Base-by-base conservation (phyloP, 352 stramenopile species). In the Globisporangium paroecandrum region DNA sequence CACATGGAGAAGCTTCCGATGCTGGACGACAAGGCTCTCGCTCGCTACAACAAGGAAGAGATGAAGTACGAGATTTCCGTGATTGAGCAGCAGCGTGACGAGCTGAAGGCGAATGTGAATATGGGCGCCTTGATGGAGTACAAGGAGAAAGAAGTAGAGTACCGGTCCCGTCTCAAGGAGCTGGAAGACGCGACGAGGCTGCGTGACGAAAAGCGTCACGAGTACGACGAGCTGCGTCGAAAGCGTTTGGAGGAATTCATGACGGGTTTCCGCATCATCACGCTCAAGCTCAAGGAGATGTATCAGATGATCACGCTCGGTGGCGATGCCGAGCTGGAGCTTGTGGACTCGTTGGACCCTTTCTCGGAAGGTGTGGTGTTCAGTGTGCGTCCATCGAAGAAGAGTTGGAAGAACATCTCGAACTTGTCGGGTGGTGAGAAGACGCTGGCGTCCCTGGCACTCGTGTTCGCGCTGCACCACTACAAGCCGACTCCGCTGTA, bases 281-380 rank as follows among this genome's bases (percentile, higher is more conserved):
- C 98, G 32, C 85, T 99, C 47, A 99, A 99, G 76, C 84, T 99
- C 22, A 99, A 99, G 85, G 98, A 99, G 72, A 99, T 99, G 98
- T 99, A 99, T 72, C 97, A 99, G 80, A 99, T 99, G 95, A 98
- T 98, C 69, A 98, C 95, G 8, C 81, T 98, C 10, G 95, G 95
- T 34, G 95, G 95, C 38, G 98, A 99, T 79, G 98, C 98, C 6
- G 98, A 99, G 74, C 77, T 99, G 22, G 98, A 99, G 73, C 93
- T 99, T 22, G 97, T 99, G 8, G 97, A 99, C 74, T 99, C 96
- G 6, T 76, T 99, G 53, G 98, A 99, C 81, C 98, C 98, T 43
- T 99, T 99, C 82, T 98, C 94, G 3, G 97, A 99, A 74, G 98
- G 98, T 38, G 98, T 99, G 62, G 97, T 99, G 1, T 99, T 99